Percentiles rank a stretch among this genome's conserved stretches.
Conservation (phyloP, 192 early-diverging fungal genomes). For the Thoreauomyces humboldtii region DNA sequence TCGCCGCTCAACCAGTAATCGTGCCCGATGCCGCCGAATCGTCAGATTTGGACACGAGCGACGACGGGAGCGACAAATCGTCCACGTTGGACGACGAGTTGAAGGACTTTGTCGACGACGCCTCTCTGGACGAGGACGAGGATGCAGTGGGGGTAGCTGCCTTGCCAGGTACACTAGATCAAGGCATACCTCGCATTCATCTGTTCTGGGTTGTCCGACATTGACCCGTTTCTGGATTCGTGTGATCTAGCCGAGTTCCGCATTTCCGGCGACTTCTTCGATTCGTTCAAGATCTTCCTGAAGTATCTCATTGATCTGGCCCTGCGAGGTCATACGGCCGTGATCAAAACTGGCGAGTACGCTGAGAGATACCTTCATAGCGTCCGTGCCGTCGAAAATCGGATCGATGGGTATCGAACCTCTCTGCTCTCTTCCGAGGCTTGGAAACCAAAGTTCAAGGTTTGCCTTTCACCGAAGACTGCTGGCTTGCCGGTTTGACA, state of each 20-base stretch:
- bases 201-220: no score
- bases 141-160: not conserved
- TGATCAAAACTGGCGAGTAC: not conserved
- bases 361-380: not conserved
- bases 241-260: not conserved
- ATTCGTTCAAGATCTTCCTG: conserved; percentile 7
- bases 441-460: not conserved
- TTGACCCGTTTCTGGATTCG: not conserved
- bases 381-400: not conserved
- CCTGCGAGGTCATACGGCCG: not conserved
- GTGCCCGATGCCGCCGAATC: not conserved
- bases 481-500: no score
- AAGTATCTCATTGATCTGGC: not conserved
- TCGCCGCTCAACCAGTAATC: no score
- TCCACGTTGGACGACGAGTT: not conserved
- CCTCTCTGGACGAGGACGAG: not conserved
- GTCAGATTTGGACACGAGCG: not conserved
- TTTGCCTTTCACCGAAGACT: no score
- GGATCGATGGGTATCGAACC: not conserved
- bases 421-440: not conserved
- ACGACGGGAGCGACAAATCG: not conserved
- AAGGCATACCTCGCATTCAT: no score
- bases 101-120: not conserved
- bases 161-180: not conserved
- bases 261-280: not conserved